Conservation (phyloP, 2,329 filamentous ascomycete species). For the Ophiostoma populinum region DNA sequence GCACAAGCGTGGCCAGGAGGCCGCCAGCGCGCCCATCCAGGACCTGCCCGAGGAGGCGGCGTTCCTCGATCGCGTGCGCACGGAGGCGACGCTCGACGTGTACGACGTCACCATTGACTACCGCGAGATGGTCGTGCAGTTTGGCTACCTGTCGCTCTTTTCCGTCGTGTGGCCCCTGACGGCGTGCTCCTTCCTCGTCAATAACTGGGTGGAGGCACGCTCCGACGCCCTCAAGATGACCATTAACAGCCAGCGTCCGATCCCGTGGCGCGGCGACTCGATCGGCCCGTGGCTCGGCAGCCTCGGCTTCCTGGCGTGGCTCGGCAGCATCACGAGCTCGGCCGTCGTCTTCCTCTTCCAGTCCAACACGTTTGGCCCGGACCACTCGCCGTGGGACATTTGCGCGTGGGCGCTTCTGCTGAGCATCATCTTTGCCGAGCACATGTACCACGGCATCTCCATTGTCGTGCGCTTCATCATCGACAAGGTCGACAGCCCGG, state of each 20-base stretch:
- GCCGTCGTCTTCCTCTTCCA: slow-evolving; percentile 84
- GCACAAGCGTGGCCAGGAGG: slow-evolving; percentile 27
- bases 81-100: slow-evolving; percentile 62
- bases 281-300: slow-evolving; percentile 87
- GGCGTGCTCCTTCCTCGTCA: slow-evolving; percentile 71
- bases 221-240: slow-evolving; percentile 87
- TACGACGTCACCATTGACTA: slow-evolving; percentile 89
- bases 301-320: slow-evolving; percentile 80
- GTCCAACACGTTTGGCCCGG: slow-evolving; percentile 44
- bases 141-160: slow-evolving; percentile 76
- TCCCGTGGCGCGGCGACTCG: slow-evolving; percentile 77
- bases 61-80: slow-evolving; percentile 66
- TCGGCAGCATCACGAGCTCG: slow-evolving; percentile 74
- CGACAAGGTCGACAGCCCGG: slow-evolving; percentile 67
- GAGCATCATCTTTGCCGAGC: slow-evolving; percentile 71
- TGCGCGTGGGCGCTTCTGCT: slow-evolving; percentile 67
- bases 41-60: slow-evolving; percentile 62
- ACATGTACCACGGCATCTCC: slow-evolving; percentile 69
- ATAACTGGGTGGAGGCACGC: slow-evolving; percentile 91
- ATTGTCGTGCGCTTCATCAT: slow-evolving; percentile 56
- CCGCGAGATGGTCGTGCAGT: slow-evolving; percentile 82
- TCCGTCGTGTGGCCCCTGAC: slow-evolving; percentile 93
- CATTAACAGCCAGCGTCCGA: slow-evolving; percentile 71
- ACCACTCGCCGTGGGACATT: slow-evolving; percentile 52
- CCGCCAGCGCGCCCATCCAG: slow-evolving; percentile 19